Conservation (phyloP, 2,329 filamentous ascomycete genomes). For the Fusarium irregulare region DNA sequence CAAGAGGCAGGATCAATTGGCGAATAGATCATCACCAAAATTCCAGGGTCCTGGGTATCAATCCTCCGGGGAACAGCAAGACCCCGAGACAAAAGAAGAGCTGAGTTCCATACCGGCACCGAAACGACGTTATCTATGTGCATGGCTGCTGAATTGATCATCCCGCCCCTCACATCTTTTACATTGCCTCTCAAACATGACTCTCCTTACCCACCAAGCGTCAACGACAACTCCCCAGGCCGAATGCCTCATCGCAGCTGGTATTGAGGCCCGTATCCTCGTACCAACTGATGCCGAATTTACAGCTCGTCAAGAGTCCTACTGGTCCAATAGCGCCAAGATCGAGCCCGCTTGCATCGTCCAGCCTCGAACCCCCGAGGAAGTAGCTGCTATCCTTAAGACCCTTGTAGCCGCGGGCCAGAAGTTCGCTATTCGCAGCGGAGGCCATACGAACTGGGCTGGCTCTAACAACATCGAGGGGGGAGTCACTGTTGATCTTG, state of each 20-base stretch:
- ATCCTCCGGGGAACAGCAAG: background rate
- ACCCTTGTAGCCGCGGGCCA: conserved; percentile 16
- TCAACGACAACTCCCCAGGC: background rate
- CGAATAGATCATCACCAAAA: background rate
- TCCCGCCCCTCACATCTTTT: background rate
- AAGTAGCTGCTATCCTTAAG: conserved; percentile 17
- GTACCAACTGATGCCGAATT: conserved; percentile 18
- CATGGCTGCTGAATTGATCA: background rate
- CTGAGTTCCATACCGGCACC: background rate
- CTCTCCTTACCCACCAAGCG: background rate
- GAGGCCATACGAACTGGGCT: conserved; percentile 10
- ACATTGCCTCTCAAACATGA: conserved; percentile 6
- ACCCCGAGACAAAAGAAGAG: background rate
- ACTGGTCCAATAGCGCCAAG: conserved; percentile 37
- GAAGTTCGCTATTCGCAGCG: background rate
- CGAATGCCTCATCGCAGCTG: conserved; percentile 17
- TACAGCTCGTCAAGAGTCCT: conserved; percentile 30
- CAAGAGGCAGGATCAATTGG: background rate
- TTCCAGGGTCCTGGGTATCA: background rate
- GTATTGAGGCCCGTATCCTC: conserved; percentile 20
- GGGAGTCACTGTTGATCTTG: conserved; percentile 13
- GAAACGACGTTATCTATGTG: background rate
- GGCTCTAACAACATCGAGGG: conserved; percentile 6
- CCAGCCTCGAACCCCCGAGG: conserved; percentile 21
- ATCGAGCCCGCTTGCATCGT: conserved; percentile 30